Percentiles rank a stretch among this genome's conserved stretches.
phyloP scores from a whole-genome alignment of 176 grass and related monocot genomes.

The Cenchrus americanus region DNA sequence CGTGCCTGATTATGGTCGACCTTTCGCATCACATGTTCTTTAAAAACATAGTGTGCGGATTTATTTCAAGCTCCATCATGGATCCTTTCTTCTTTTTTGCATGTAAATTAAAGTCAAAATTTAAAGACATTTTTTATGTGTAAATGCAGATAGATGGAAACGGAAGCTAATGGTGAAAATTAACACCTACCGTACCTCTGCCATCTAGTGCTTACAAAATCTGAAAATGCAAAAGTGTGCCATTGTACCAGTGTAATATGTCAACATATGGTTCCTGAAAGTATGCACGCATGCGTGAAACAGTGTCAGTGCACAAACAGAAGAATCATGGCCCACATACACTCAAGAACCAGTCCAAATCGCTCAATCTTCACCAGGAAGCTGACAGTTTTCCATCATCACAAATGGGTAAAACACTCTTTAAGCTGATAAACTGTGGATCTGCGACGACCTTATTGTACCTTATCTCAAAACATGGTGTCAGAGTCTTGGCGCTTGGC shows the following conservation, averaged over 20 bases:
- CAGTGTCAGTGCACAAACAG: neutral
- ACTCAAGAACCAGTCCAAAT: neutral
- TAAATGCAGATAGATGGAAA: neutral
- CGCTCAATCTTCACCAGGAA: conserved; percentile 5
- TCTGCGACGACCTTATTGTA: neutral
- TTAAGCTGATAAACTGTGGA: conserved; percentile 5
- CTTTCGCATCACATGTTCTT: neutral
- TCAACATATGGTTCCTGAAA: conserved; percentile 9
- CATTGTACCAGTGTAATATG: neutral
- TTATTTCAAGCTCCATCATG: neutral
- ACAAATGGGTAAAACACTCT: conserved; percentile 1
- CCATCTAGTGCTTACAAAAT: neutral
- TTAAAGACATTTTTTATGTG: too few relatives aligned
- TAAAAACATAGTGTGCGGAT: neutral
- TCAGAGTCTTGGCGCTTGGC: conserved; percentile 20
- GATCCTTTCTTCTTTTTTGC: neutral
- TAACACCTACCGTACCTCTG: too few relatives aligned
- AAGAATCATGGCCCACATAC: neutral
- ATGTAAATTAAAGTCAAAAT: too few relatives aligned
- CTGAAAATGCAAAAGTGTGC: neutral
- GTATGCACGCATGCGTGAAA: neutral
- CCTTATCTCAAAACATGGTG: conserved; percentile 24
- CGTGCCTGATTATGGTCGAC: too few relatives aligned
- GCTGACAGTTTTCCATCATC: conserved; percentile 5
- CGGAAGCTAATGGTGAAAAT: neutral